A percentile compares a stretch with the other conserved stretches of the same genome.
Conservation (phyloP, 306 rosid genomes). For the Dryas alaskensis region DNA sequence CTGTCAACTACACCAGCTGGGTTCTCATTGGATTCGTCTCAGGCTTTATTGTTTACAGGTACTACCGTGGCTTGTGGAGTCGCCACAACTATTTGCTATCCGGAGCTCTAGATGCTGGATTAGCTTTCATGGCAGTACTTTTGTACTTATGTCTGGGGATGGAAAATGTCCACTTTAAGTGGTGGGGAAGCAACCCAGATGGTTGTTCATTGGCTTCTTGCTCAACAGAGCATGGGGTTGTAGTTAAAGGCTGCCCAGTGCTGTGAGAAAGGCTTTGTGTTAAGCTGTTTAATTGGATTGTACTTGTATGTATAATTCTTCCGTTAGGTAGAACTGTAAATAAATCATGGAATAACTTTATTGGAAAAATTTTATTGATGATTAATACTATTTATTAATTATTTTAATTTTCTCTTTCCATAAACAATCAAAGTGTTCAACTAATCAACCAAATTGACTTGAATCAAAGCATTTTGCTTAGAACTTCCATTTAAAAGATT, state of each 20-base stretch:
- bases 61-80: constrained; percentile 73
- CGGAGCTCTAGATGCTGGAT: constrained; percentile 82
- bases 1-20: constrained; percentile 78
- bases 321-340: not conserved
- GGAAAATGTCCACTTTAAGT: constrained; percentile 45
- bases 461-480: not conserved
- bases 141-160: constrained; percentile 61
- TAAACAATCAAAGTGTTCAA: too few species aligned
- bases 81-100: constrained; percentile 72
- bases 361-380: not conserved
- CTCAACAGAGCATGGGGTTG: constrained; percentile 53
- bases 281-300: not conserved
- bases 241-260: constrained; percentile 49
- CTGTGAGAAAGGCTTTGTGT: constrained; percentile 15
- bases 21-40: constrained; percentile 66
- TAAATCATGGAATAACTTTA: not conserved
- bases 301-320: not conserved
- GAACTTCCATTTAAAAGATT: too few species aligned
- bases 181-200: constrained; percentile 81
- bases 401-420: not conserved
- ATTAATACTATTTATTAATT: not conserved
- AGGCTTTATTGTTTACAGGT: constrained; percentile 60
- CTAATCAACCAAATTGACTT: too few species aligned
- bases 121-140: constrained; percentile 84
- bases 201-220: constrained; percentile 77